Base-by-base conservation (phyloP, 176 grass and related monocot species). In the Oryza glaberrima region DNA sequence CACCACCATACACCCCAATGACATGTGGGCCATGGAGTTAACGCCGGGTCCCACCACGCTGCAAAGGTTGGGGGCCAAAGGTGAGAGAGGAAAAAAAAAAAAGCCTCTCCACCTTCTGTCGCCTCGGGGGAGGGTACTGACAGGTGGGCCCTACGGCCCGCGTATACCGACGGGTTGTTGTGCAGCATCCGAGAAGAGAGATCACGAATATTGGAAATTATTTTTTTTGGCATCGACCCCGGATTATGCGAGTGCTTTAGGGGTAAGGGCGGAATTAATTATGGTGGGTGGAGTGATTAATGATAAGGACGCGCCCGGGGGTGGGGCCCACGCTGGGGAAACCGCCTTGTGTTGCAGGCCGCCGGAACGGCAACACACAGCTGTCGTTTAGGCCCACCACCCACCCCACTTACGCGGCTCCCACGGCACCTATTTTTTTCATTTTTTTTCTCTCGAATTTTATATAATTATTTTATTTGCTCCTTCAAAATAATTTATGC, bases 291-390 rank as follows among this genome's bases (percentile, higher is more conserved):
- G 73, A 63, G 58, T 23, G 43, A 84, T 77, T 69, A 84, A 49
- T 84, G 52, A 81, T 68, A 72, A 43, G 70, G 81, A 67, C 81
- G 56, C 58, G 65, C 86, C 65, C 30, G 30, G 35, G 30, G 72
- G 17, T 36, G 85, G 85, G 63, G 10, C 45, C 65, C 14, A 2
- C 20, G 64, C 72, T 63, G 67, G 67, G 81, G 76, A 88, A 88
- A 88, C 81, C 81, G 69, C 75, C 68, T 74, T 13, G 69, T 75
- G 67, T 74, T 13, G 81, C 81, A 73, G 34, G 74, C 76, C 87
- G 85, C 36, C 23, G 87, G 77, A 84, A 67, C 32, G 45, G 34
- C 58, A 63, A 9, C 58, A 28, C 51, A 80, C 81, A 69, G 87
- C 69, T 80, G 76, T 84, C 63, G 35, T 4, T 25, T 23, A 35